Percentiles rank a stretch among this genome's conserved stretches.
Evolutionary conservation across 768 basidiomycete species (phyloP).

Genomic region (Clitopilus passeckerianus): DNA sequence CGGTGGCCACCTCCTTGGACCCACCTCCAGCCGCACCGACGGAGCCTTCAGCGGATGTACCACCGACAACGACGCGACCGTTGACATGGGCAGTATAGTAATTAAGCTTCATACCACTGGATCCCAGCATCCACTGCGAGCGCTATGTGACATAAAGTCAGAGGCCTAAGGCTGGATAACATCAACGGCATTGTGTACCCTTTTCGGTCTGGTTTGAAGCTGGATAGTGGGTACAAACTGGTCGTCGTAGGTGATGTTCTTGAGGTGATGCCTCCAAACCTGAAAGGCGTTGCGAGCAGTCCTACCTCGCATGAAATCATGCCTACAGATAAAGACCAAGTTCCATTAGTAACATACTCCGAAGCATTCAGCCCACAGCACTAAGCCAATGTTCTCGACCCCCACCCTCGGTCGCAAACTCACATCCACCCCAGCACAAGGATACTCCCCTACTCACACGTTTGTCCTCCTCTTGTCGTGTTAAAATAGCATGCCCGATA

Average conservation of each 20-base stretch:
- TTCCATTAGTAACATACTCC: not conserved
- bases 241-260: slow-evolving; percentile 27
- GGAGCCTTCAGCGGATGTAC: slow-evolving; percentile 26
- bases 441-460: slow-evolving; percentile 37
- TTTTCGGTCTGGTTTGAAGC: slow-evolving; percentile 7
- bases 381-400: slow-evolving; percentile 26
- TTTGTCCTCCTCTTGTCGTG: slow-evolving; percentile 23
- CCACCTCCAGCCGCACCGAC: slow-evolving; percentile 47
- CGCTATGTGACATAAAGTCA: not conserved
- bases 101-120: no score
- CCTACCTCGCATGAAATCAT: slow-evolving; percentile 34
- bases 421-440: slow-evolving; percentile 35
- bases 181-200: not conserved
- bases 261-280: slow-evolving; percentile 36
- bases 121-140: slow-evolving; percentile 28
- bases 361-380: not conserved
- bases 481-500: slow-evolving; percentile 47
- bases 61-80: slow-evolving; percentile 44
- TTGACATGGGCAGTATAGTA: no score
- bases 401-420: slow-evolving; percentile 27
- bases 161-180: not conserved
- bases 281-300: slow-evolving; percentile 28
- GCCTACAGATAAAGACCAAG: slow-evolving; percentile 13
- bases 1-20: slow-evolving; percentile 41
- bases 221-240: slow-evolving; percentile 22